Base-by-base conservation (phyloP, 768 basidiomycete genomes). In the Phanerochaete sordida region DNA sequence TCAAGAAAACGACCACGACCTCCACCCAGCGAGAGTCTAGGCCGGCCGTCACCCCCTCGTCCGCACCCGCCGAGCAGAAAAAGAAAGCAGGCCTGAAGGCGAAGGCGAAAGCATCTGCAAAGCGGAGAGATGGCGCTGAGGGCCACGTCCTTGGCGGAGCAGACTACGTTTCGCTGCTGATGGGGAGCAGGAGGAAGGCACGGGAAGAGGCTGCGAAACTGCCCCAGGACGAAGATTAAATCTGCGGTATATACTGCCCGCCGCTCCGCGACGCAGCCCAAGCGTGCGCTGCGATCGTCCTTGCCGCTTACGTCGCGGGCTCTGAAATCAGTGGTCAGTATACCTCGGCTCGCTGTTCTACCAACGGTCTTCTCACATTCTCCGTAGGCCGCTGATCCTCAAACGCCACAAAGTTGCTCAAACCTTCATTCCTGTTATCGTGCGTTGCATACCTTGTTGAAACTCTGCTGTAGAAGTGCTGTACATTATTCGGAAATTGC, bases 101-200 rank as follows among this genome's bases (percentile, higher is more conserved):
- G 30, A 82, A 81, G 63, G 66, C 72, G 15, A 48, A 48, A 16
- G 27, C 47, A 9, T 6, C 47, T 26, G 75, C 67, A 31, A 65
- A 63, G 43, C 64, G 60, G 6, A 66, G 60, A 45, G 64, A 58
- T 24, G 58, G 56, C 26, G 66, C 57, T 49, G 78, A 72, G 15
- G 77, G 73, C 0, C 79, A 69, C 55, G 79, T 91, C 2, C 75
- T 91, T 37, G 89, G 87, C 21, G 88, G 82, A 21, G 90, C 86
- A 30, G 91, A 93, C 71, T 93, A 92, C 68, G 84, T 93, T 48
- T 77, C 81, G 12, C 69, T 92, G 63, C 74, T 90, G 77, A 77
- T 85, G 78, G 89, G 90, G 19, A 78, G 88, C n/a, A 76, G 90
- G 61, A 79, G 80, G 66, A 88, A 82, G 68, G 88, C 84, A 15